Evolutionary conservation across 129 eudicot species (phyloP), one percentile per base, ranked within the genome.

Genomic region (Tagetes erecta): DNA sequence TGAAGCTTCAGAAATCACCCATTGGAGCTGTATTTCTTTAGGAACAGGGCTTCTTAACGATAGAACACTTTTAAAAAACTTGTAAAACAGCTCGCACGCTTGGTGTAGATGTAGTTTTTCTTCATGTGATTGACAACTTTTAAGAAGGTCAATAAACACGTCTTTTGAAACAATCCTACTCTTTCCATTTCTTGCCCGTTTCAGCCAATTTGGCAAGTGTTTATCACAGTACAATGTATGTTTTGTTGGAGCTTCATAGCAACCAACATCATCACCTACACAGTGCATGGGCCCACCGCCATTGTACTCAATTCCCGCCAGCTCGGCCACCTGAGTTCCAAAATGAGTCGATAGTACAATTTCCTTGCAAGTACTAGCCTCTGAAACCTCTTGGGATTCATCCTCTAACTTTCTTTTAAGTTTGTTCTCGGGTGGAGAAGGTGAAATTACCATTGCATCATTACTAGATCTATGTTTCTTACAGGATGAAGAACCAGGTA

Each of bases 171-270:
- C 72, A 39, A 94, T 94, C 78, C 99, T 76, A 68, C 89, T 88
- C 64, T 91, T 94, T n/a, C 99, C 99, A 31, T 94, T 94, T 80
- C 99, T 82, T 2, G 99, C 99, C 57, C 99, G 97, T 85, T 91
- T 94, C 71, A 94, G 91, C 99, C 99, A 94, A 84, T 85, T 94
- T 30, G 99, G 99, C 75, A 94, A 59, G 79, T 94, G 99, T 74
- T 85, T 88, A 44, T 94, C 99, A 53, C 97, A 94, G 83, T 94
- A 94, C 42, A 94, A 68, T 0, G 89, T 86, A 77, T 86, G 93
- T 45, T 82, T 77, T 72, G 83, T 91, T 2, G 97, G 93, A 44
- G 68, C 74, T 72, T 94, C 99, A 36, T 41, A 73, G 79, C 99
- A 94, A 40, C 77, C 74, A 47, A 55, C 85, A 60, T 64, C 83